These are phyloP conservation scores for Diaporthe velutina DNA, from an alignment of 2,329 filamentous ascomycete genomes.

Conservation along the genomic window DNA sequence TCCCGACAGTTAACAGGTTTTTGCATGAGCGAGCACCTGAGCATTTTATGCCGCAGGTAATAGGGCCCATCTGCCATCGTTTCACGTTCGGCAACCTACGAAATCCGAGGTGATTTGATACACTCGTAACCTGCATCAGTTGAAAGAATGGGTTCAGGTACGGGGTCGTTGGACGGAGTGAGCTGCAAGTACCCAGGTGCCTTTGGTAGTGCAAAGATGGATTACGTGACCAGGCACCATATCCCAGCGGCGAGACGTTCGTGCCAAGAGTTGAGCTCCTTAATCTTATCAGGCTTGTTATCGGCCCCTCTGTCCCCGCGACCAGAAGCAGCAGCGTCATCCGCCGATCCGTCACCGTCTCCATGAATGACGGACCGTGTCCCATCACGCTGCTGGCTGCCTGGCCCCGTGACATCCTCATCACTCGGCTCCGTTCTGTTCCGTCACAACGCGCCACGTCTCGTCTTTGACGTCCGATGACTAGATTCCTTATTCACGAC, in stretches of 20 bases:
- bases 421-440: background rate
- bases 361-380: background rate
- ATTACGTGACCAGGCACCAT: too few species aligned
- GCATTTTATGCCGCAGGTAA: too few species aligned
- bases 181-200: background rate
- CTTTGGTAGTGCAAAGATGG: too few species aligned
- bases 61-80: too few species aligned
- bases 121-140: too few species aligned
- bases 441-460: background rate
- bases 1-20: too few species aligned
- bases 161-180: background rate
- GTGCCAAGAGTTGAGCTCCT: background rate
- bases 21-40: too few species aligned
- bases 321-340: constrained; percentile 1
- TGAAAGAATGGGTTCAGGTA: too few species aligned
- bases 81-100: too few species aligned
- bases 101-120: too few species aligned
- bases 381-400: background rate
- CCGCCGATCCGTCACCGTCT: constrained; percentile 2
- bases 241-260: background rate
- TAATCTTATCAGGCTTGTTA: constrained; percentile 4
- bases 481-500: too few species aligned
- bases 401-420: constrained; percentile 6
- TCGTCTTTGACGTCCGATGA: background rate
- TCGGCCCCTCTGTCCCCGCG: background rate